Base-by-base conservation (phyloP, 2,329 filamentous ascomycete species). In the Beauveria sp. region DNA sequence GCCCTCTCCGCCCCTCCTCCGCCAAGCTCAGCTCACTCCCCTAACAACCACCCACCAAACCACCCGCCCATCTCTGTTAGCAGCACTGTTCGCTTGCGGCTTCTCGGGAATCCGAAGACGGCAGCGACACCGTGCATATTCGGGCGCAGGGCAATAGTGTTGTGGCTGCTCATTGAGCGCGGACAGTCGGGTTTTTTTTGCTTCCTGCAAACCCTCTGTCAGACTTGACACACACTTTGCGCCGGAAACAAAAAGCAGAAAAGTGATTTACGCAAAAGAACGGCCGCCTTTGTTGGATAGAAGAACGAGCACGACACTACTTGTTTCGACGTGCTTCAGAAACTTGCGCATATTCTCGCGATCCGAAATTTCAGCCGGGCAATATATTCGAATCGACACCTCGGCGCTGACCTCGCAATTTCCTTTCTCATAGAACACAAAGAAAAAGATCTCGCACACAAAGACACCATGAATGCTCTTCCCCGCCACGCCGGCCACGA, bases 401-500 rank as follows among this genome's bases (percentile, higher is more conserved):
- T 49, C 46, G 22, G 5, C 4, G 46, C 2, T 24, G 22, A 24
- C 46, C 46, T 18, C 42, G 42, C 42, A 20, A 43, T 18, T 14
- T n/a, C n/a, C 40, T 43, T 7, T 43, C 9, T 8, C 16, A 1
- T 43, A n/a, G 16, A 16, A 43, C 22, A 22, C 2, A 3, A 22
- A 22, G 3, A 43, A 34, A 5, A 42, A 3, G 14, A 7, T n/a
- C 5, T n/a, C 58, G 9, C 43, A 20, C 43, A 20, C n/a, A 10
- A 5, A 38, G 6, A 22, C 20, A 47, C 10, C 28, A 61, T 61
- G 59, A 57, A 38, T 38, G n/a, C 46, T 14, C 14, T 10, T 20
- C 43, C 52, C 22, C 59, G 59, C 52, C 59, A 61, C 58, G 45
- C 45, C 10, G 58, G 58, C 51, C 49, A 54, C 46, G 55, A 49